A percentile compares a stretch with the other conserved stretches of the same genome.
phyloP scores from a whole-genome alignment of 306 rosid species.

The Quercus bicolor region DNA sequence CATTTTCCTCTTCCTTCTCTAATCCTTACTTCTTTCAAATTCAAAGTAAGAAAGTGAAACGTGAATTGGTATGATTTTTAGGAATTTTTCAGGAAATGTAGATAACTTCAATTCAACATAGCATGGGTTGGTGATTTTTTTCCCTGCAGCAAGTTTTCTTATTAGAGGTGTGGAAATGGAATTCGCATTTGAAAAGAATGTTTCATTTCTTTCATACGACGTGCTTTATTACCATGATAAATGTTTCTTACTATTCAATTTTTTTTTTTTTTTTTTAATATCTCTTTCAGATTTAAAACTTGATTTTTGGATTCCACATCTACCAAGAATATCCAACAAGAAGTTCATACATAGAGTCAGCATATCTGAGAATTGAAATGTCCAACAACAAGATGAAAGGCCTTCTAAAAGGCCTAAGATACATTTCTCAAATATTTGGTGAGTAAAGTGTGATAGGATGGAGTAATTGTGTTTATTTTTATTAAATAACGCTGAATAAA shows the following conservation, averaged over 20 bases:
- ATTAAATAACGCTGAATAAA: too few relatives aligned
- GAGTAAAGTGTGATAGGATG: conserved; percentile 22
- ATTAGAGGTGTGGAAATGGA: neutral
- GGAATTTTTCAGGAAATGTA: conserved; percentile 20
- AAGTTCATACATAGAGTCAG: neutral
- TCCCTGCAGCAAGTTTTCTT: conserved; percentile 4
- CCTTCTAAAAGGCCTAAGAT: conserved; percentile 78
- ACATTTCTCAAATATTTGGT: conserved; percentile 91
- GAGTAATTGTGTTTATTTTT: too few relatives aligned
- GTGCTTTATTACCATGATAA: too few relatives aligned
- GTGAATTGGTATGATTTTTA: neutral
- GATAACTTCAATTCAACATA: conserved; percentile 16
- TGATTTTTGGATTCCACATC: conserved; percentile 15
- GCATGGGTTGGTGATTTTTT: neutral
- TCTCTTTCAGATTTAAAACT: conserved; percentile 6
- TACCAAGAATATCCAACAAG: neutral
- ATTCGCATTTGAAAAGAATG: neutral
- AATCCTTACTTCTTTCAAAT: neutral
- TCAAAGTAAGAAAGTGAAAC: conserved; percentile 11
- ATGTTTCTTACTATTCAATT: neutral
- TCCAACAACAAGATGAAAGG: conserved; percentile 83
- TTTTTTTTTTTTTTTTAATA: too few relatives aligned
- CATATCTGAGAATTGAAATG: conserved; percentile 31
- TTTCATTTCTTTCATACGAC: too few relatives aligned
- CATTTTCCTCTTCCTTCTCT: conserved; percentile 20